A percentile compares a stretch with the other conserved stretches of the same genome.
phyloP scores from a whole-genome alignment of 225 moss, liverwort and hornwort genomes.

The Bryoerythrophyllum caledonicum region DNA sequence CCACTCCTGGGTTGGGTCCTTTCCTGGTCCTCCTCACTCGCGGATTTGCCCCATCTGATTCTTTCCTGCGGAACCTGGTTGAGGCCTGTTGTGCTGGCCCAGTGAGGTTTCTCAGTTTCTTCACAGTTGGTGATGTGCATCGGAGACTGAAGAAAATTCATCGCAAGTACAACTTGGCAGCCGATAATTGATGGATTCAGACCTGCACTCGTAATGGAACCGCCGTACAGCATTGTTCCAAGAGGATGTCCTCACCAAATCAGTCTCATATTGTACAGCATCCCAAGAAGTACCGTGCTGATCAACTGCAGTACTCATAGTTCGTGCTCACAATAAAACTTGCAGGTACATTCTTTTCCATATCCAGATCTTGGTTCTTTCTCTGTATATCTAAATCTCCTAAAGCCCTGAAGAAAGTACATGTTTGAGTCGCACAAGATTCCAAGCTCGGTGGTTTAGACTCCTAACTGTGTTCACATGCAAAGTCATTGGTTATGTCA shows the following conservation, averaged over 20 bases:
- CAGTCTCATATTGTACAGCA: not conserved
- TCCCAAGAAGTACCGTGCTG: not conserved
- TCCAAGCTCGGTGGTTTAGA: not conserved
- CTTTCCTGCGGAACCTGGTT: conserved; percentile 32
- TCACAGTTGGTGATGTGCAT: not conserved
- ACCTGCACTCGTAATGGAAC: not conserved
- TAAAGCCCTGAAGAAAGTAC: too few species aligned
- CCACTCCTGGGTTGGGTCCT: conserved; percentile 61
- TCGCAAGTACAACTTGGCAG: conserved; percentile 28
- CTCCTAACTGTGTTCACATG: not conserved
- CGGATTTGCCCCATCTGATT: conserved; percentile 65
- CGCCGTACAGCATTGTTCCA: not conserved
- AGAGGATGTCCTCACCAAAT: not conserved
- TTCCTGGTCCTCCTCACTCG: conserved; percentile 52
- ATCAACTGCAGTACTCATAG: not conserved
- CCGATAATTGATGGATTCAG: not conserved
- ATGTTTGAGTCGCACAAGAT: not conserved
- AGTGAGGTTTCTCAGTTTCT: conserved; percentile 19
- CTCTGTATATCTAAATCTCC: too few species aligned
- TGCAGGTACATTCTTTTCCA: not conserved
- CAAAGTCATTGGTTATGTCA: not conserved
- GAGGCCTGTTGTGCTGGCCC: conserved; percentile 25
- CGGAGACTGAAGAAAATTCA: conserved; percentile 22
- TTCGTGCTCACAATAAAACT: not conserved
- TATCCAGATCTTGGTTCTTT: not conserved